Base-by-base conservation (phyloP, 805 yeast species). In the Metschnikowia chrysomelidarum region DNA sequence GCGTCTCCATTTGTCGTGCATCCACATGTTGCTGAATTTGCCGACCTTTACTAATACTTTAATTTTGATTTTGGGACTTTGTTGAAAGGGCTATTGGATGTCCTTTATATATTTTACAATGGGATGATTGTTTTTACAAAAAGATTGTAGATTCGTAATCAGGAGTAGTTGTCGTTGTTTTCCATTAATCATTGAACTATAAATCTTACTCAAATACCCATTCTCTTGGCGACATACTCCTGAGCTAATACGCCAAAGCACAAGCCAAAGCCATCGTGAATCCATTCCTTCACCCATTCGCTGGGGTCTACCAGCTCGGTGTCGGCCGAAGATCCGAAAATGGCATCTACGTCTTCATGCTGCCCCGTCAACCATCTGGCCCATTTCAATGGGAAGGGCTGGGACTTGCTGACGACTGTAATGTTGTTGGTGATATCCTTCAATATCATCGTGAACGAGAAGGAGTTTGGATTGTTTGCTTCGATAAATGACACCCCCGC, bases 341-440 rank as follows among this genome's bases (percentile, higher is more conserved):
- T 41, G 7, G 43, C 40, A 22, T 44, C 46, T 16, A 48, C 40
- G 21, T 50, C 60, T 10, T 47, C 44, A 6, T 46, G 50, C 17
- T 62, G 56, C 10, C 79, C 75, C 41, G 76, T 80, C n/a, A 91
- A 70, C 98, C 98, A 93, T n/a, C 76, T 67, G 7, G 88, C 82
- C 98, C 98, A 93, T 54, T 77, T 80, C 29, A 76, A 56, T 8
- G 98, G 98, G 68, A 87, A 83, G 5, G 95, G 79, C 60, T 93
- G 98, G 0, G 98, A 85, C 48, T 82, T 80, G 32, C 87, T 80
- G 19, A 78, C 71, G 28, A 87, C 73, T 6, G 81, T 73, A 44
- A 93, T 77, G 44, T 78, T 75, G 61, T 93, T 91, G 24, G 83
- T 79, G 27, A 79, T 76, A 54, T 93, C 98, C 47, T 78, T 76